Conservation (phyloP, 2,329 filamentous ascomycete genomes). For the Arthrobotrys megalospora region DNA sequence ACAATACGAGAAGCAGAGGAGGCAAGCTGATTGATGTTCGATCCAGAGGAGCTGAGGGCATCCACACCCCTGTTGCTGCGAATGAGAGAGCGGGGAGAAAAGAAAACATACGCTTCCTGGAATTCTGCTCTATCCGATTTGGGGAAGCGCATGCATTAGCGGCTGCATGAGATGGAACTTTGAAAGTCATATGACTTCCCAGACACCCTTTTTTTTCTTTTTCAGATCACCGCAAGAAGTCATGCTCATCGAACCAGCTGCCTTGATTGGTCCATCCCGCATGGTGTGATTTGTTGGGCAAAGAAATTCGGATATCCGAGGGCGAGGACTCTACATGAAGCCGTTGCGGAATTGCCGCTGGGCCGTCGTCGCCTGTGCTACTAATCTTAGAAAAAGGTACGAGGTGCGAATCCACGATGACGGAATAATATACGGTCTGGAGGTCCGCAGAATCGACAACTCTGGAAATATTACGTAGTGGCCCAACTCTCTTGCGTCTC, state of each 20-base stretch:
- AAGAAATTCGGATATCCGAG: slow-evolving; percentile 43
- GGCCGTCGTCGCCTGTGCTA: slow-evolving; percentile 54
- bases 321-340: slow-evolving; percentile 29
- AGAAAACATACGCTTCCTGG: slow-evolving; percentile 35
- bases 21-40: slow-evolving; percentile 35
- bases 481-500: background rate
- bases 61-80: slow-evolving; percentile 21
- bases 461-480: slow-evolving; percentile 5
- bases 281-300: slow-evolving; percentile 23
- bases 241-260: slow-evolving; percentile 4
- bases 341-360: slow-evolving; percentile 59
- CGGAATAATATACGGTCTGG: slow-evolving; percentile 15
- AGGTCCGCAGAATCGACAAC: slow-evolving; percentile 2
- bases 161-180: slow-evolving; percentile 60
- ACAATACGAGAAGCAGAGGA: slow-evolving; percentile 33
- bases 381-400: slow-evolving; percentile 54
- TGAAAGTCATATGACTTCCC: slow-evolving; percentile 59
- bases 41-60: slow-evolving; percentile 32
- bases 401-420: slow-evolving; percentile 23
- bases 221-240: slow-evolving; percentile 20
- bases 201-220: slow-evolving; percentile 44
- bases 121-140: slow-evolving; percentile 47
- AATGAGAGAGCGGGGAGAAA: slow-evolving; percentile 37
- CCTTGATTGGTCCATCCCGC: slow-evolving; percentile 33
- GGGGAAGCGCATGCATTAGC: slow-evolving; percentile 58